phyloP scores from a whole-genome alignment of 129 eudicot genomes.

The Escallonia rubra region DNA sequence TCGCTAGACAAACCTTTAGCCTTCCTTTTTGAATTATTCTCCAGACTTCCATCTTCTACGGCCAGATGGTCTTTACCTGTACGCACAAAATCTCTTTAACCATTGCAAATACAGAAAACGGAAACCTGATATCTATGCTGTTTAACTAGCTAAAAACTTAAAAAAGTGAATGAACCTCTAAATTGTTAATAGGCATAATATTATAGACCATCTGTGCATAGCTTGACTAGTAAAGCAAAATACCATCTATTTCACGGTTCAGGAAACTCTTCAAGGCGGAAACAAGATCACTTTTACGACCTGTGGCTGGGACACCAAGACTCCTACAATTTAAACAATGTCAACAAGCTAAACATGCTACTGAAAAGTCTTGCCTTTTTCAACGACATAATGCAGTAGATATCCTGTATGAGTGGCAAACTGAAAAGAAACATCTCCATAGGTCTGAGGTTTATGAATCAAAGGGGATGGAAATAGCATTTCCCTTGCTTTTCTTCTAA shows the following conservation, averaged over 20 bases:
- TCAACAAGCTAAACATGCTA: neutral
- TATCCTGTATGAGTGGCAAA: too few species aligned
- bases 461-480: too few species aligned
- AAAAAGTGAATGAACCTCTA: too few species aligned
- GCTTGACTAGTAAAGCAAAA: conserved; percentile 1
- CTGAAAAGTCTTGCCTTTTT: too few species aligned
- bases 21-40: conserved; percentile 44
- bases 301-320: conserved; percentile 60
- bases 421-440: too few species aligned
- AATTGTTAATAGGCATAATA: too few species aligned
- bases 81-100: neutral
- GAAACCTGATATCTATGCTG: too few species aligned
- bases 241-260: conserved; percentile 44
- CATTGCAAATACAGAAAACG: neutral
- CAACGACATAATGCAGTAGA: too few species aligned
- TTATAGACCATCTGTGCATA: too few species aligned
- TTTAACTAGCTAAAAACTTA: too few species aligned
- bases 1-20: conserved; percentile 16
- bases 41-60: conserved; percentile 24
- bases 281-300: conserved; percentile 59
- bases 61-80: conserved; percentile 25
- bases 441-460: too few species aligned
- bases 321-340: conserved; percentile 44
- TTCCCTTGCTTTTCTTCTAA: too few species aligned
- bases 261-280: conserved; percentile 40